A percentile compares a stretch with the other conserved stretches of the same genome.
phyloP scores from a whole-genome alignment of 345 rosid genomes.

The Lepidium africanum region DNA sequence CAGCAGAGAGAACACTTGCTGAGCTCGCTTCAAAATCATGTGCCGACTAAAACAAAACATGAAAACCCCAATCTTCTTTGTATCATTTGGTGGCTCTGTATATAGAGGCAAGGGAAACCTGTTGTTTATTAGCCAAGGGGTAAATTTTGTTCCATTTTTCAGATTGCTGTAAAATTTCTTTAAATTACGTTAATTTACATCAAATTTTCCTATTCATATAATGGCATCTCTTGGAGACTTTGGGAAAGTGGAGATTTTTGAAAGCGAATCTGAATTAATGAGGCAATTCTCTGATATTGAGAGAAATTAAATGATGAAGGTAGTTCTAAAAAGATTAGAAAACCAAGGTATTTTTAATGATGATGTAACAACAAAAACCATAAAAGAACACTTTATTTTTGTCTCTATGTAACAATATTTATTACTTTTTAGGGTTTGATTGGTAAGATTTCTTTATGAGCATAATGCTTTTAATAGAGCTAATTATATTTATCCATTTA shows the following conservation, averaged over 20 bases:
- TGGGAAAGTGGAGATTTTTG: background rate
- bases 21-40: constrained; percentile 18
- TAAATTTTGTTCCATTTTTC: constrained; percentile 17
- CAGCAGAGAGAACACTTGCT: constrained; percentile 19
- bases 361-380: background rate
- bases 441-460: too few relatives aligned
- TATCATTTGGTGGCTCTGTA: constrained; percentile 3
- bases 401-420: background rate
- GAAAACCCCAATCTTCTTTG: background rate
- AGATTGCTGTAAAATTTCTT: background rate
- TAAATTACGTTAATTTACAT: background rate
- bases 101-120: constrained; percentile 3
- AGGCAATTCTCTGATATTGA: background rate
- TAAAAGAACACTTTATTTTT: background rate
- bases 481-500: too few relatives aligned
- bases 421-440: background rate
- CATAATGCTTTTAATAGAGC: too few relatives aligned
- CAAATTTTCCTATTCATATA: background rate
- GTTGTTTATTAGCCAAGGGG: constrained; percentile 16
- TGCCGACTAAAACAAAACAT: constrained; percentile 15
- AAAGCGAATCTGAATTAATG: background rate
- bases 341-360: background rate
- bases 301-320: background rate
- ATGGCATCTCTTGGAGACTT: background rate
- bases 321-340: too few relatives aligned